These are phyloP conservation scores for Mayamaea pseudoterrestris DNA, from an alignment of 108 stramenopile species.

Conservation along the genomic window DNA sequence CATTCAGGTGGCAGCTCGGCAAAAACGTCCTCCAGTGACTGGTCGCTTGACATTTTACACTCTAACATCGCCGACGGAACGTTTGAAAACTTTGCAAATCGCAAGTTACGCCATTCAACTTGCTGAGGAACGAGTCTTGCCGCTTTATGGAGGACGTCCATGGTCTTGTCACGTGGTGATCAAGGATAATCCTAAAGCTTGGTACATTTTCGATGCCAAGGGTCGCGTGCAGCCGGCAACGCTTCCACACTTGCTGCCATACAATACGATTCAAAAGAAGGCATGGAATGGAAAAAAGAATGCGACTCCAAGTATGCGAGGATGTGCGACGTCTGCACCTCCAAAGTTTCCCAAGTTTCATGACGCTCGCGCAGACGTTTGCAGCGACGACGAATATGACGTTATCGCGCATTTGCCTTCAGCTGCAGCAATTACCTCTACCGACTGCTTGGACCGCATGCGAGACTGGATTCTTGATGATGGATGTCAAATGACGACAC, in stretches of 20 bases:
- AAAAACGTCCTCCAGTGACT: too few species aligned
- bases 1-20: too few species aligned
- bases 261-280: too few species aligned
- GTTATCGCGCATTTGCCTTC: not conserved
- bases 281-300: slow-evolving; percentile 36
- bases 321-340: not conserved
- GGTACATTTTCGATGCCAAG: slow-evolving; percentile 34
- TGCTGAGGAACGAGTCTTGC: slow-evolving; percentile 32
- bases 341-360: not conserved
- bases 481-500: too few species aligned
- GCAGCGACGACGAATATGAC: not conserved
- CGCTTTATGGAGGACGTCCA: slow-evolving; percentile 59
- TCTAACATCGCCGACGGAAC: too few species aligned
- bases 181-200: slow-evolving; percentile 14
- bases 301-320: slow-evolving; percentile 20
- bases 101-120: too few species aligned
- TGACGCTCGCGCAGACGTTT: not conserved
- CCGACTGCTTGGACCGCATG: not conserved
- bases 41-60: too few species aligned
- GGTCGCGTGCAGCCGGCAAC: slow-evolving; percentile 38
- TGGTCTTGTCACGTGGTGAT: slow-evolving; percentile 37
- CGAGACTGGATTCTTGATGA: too few species aligned
- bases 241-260: slow-evolving; percentile 53
- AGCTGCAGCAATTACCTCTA: not conserved
- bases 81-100: too few species aligned